Percentiles rank a stretch among this genome's conserved stretches.
These are phyloP conservation scores for Magnolia changhungtana DNA, from an alignment of 164 flowering plant species.

Conservation along the genomic window DNA sequence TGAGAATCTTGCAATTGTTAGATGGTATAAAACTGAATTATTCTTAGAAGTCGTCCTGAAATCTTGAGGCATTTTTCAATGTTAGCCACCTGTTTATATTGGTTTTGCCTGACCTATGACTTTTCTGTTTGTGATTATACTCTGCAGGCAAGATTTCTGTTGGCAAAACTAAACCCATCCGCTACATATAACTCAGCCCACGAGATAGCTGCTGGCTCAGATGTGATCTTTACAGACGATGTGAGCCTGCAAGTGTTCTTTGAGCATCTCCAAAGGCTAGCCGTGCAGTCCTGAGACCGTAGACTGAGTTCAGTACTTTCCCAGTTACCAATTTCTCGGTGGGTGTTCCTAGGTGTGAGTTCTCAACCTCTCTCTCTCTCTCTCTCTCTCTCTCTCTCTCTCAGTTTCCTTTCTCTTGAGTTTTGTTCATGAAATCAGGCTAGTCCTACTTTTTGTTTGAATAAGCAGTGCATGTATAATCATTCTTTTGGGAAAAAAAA, in stretches of 20 bases:
- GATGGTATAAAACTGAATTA: too few species aligned
- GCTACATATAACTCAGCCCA: conserved; percentile 67
- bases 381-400: background rate
- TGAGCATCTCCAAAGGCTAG: conserved; percentile 92
- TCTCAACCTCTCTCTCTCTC: background rate
- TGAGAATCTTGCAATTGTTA: too few species aligned
- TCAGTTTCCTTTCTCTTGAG: background rate
- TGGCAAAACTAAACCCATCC: conserved; percentile 91
- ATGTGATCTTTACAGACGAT: conserved; percentile 90
- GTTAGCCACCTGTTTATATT: too few species aligned
- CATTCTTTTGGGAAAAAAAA: conserved; percentile 12
- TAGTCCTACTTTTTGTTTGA: conserved; percentile 8
- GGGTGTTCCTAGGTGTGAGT: background rate
- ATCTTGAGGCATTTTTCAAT: too few species aligned
- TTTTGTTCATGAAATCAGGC: background rate
- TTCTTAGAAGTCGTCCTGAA: too few species aligned
- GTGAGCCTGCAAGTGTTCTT: conserved; percentile 92
- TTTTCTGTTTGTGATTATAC: background rate
- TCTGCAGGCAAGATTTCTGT: conserved; percentile 77
- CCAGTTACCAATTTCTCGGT: conserved; percentile 1
- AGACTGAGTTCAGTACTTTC: conserved; percentile 1
- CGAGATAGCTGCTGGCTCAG: conserved; percentile 76
- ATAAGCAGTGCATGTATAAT: conserved; percentile 1
- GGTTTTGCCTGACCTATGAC: background rate
- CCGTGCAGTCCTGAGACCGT: conserved; percentile 65